Base-by-base conservation (phyloP, 768 basidiomycete species). In the Mycena venus region DNA sequence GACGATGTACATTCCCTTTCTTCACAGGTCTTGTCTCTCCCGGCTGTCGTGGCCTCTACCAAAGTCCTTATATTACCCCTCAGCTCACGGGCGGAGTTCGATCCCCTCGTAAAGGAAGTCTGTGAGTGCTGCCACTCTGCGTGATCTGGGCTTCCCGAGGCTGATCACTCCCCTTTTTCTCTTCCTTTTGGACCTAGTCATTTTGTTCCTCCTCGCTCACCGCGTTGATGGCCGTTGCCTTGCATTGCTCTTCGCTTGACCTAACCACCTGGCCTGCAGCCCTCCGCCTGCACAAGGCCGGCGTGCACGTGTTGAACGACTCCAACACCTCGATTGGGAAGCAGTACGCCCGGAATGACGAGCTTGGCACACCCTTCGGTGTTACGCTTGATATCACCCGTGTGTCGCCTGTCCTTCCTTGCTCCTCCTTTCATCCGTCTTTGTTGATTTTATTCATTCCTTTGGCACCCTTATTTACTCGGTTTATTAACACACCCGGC, bases 311-410 rank as follows among this genome's bases (percentile, higher is more conserved):
- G 97, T 99, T 2, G 98, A n/a, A 99, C 82, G 98, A 99, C 82
- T 99, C 97, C 31, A 95, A 94, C 78, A 93, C 94, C 36, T 94
- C 96, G 9, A 99, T 99, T 80, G 98, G 98, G 49, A 97, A 95
- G 85, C 96, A 97, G 17, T 99, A 99, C 85, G 92, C 98, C 15
- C 91, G 98, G 70, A 99, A 99, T 84, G 98, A 99, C 84, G 98
- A 99, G 85, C 90, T 99, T 53, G 98, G 98, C 75, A 99, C 98
- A 34, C 98, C 98, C 2, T 99, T 94, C 83, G 98, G 98, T 62
- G 89, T 98, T 70, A 99, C 98, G 2, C 89, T 99, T 68, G 98
- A 99, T 84, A 99, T 99, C 85, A 98, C 97, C 64, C 88, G 87
- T 88, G 83, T 80, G 86, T 87, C 60, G 62, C 65, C 25, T 31